phyloP scores from a whole-genome alignment of 192 early-diverging fungal genomes.

The Podila verticillata region DNA sequence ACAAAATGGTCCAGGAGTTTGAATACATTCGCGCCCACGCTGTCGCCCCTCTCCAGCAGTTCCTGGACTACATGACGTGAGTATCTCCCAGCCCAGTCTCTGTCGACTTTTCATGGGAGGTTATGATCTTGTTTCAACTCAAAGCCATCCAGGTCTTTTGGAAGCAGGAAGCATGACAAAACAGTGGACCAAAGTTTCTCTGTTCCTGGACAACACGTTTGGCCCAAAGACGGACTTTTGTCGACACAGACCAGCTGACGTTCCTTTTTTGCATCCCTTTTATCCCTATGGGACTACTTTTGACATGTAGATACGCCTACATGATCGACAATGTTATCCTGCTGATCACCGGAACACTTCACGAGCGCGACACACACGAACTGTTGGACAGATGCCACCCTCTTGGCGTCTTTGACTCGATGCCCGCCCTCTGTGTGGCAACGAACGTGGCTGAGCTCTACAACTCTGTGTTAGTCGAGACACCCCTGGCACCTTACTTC shows the following conservation, averaged over 20 bases:
- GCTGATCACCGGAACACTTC: conserved; percentile 96
- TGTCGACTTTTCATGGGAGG: no score
- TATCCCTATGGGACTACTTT: no score
- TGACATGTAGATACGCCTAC: conserved; percentile 83
- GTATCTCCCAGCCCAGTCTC: conserved; percentile 2
- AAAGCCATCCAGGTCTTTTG: no score
- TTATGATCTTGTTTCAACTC: no score
- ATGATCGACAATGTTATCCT: conserved; percentile 99
- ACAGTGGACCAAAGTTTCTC: no score
- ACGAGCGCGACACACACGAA: conserved; percentile 98
- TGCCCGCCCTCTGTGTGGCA: conserved; percentile 97
- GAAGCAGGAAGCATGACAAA: no score
- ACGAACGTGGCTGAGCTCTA: conserved; percentile 96
- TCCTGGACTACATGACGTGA: conserved; percentile 97
- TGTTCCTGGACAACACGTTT: no score
- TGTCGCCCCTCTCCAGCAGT: conserved; percentile 83
- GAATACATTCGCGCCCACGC: conserved; percentile 90
- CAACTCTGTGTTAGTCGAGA: conserved; percentile 96
- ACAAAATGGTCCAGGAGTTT: conserved; percentile 93
- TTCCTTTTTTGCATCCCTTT: no score
- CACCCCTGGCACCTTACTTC: conserved; percentile 97
- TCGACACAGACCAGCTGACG: no score
- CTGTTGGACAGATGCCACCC: conserved; percentile 97
- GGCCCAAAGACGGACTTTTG: no score
- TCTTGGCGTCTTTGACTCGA: conserved; percentile 96